phyloP scores from a whole-genome alignment of 164 flowering plant genomes.

The Annona cherimola region DNA sequence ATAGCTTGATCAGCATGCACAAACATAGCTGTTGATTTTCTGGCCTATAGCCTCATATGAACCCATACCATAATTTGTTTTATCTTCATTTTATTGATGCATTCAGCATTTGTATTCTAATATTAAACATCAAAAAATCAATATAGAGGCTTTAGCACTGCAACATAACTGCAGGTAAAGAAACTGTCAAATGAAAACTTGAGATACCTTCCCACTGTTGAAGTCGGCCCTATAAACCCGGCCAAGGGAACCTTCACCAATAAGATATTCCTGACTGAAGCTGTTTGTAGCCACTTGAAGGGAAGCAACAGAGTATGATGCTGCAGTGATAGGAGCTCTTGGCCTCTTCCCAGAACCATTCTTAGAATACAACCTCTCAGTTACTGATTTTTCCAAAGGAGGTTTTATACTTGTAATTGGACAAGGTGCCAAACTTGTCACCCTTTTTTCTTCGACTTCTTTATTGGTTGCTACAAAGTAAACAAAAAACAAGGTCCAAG shows the following conservation, averaged over 20 bases:
- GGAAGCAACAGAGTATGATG: conserved; percentile 77
- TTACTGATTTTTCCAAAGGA: conserved; percentile 53
- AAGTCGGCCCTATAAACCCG: conserved; percentile 93
- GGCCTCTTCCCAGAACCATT: conserved; percentile 61
- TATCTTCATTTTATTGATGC: too few relatives aligned
- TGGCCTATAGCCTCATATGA: too few relatives aligned
- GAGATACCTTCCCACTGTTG: conserved; percentile 77
- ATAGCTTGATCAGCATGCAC: too few relatives aligned
- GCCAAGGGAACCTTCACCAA: conserved; percentile 98
- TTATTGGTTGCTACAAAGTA: conserved; percentile 24
- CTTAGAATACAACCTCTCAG: conserved; percentile 45
- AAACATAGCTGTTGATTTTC: too few relatives aligned
- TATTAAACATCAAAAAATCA: too few relatives aligned
- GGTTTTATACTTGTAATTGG: conserved; percentile 60
- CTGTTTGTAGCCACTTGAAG: conserved; percentile 86
- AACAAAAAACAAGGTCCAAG: neutral
- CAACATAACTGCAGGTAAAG: neutral
- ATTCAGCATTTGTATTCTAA: too few relatives aligned
- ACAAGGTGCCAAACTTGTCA: conserved; percentile 37
- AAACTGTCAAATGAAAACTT: neutral
- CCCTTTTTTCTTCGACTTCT: conserved; percentile 60
- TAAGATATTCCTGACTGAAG: conserved; percentile 72
- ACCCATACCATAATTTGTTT: too few relatives aligned
- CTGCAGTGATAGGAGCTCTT: conserved; percentile 75
- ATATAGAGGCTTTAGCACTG: neutral